phyloP scores from a whole-genome alignment of 169 alveolate genomes.

The Pseudocohnilembus persalinus region DNA sequence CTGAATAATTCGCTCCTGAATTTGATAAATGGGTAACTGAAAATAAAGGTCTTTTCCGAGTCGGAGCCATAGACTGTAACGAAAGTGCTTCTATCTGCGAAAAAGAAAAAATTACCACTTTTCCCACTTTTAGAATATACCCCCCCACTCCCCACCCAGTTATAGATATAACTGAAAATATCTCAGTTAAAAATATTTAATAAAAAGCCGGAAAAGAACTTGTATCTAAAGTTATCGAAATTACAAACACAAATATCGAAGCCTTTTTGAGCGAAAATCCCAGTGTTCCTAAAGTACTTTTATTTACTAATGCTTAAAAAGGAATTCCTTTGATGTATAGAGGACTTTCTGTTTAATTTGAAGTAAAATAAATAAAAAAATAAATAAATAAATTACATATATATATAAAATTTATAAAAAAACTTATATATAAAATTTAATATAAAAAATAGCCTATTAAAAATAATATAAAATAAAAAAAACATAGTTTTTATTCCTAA shows the following conservation, averaged over 20 bases:
- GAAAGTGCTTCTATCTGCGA: slow-evolving; percentile 64
- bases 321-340: slow-evolving; percentile 77
- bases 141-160: slow-evolving; percentile 86
- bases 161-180: slow-evolving; percentile 32
- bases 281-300: slow-evolving; percentile 82
- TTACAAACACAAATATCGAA: slow-evolving; percentile 63
- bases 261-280: slow-evolving; percentile 76
- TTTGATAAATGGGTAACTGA: slow-evolving; percentile 77
- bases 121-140: slow-evolving; percentile 72
- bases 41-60: slow-evolving; percentile 81
- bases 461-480: too few species aligned
- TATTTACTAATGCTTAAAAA: slow-evolving; percentile 73
- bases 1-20: slow-evolving; percentile 54
- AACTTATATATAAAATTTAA: not conserved
- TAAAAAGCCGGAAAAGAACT: slow-evolving; percentile 48
- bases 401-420: too few species aligned
- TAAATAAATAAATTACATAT: not conserved
- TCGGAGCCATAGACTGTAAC: slow-evolving; percentile 84
- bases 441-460: too few species aligned
- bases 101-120: slow-evolving; percentile 59
- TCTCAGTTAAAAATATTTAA: too few species aligned
- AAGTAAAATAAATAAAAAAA: slow-evolving; percentile 26
- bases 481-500: too few species aligned
- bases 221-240: slow-evolving; percentile 59
- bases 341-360: slow-evolving; percentile 74